Percentiles rank a stretch among this genome's conserved stretches.
phyloP scores from a whole-genome alignment of 352 stramenopile species.

The Globisporangium megalacanthum region DNA sequence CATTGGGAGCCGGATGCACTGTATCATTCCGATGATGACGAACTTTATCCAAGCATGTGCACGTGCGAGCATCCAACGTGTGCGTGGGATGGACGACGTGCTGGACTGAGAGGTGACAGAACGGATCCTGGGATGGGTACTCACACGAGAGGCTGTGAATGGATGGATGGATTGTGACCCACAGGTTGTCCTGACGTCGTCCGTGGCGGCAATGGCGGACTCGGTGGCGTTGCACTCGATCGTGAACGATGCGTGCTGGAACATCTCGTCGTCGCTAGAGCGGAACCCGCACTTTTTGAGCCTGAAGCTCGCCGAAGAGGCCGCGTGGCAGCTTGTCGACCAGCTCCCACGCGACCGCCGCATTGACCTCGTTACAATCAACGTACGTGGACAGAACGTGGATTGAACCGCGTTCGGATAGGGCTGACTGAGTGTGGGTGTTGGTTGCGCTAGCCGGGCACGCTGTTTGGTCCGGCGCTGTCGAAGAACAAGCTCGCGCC shows the following conservation, averaged over 20 bases:
- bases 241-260: slow-evolving; percentile 84
- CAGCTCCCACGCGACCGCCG: slow-evolving; percentile 73
- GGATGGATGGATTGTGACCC: background rate
- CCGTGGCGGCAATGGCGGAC: slow-evolving; percentile 82
- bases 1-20: slow-evolving; percentile 88
- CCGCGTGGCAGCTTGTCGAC: slow-evolving; percentile 84
- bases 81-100: slow-evolving; percentile 5
- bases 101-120: no score
- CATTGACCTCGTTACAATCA: slow-evolving; percentile 86
- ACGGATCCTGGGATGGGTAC: background rate
- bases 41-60: slow-evolving; percentile 88
- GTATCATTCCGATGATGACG: slow-evolving; percentile 90
- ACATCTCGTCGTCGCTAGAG: slow-evolving; percentile 77
- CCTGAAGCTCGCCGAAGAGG: slow-evolving; percentile 84
- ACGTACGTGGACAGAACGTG: slow-evolving; percentile 29
- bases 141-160: background rate
- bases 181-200: slow-evolving; percentile 78
- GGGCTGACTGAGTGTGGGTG: background rate
- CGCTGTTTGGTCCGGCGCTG: slow-evolving; percentile 74
- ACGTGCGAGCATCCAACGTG: slow-evolving; percentile 69
- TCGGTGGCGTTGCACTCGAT: slow-evolving; percentile 67
- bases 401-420: background rate
- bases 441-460: slow-evolving; percentile 44
- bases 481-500: slow-evolving; percentile 79
- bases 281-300: slow-evolving; percentile 86